phyloP scores from a whole-genome alignment of 306 rosid genomes.

The Arachis hypogaea region DNA sequence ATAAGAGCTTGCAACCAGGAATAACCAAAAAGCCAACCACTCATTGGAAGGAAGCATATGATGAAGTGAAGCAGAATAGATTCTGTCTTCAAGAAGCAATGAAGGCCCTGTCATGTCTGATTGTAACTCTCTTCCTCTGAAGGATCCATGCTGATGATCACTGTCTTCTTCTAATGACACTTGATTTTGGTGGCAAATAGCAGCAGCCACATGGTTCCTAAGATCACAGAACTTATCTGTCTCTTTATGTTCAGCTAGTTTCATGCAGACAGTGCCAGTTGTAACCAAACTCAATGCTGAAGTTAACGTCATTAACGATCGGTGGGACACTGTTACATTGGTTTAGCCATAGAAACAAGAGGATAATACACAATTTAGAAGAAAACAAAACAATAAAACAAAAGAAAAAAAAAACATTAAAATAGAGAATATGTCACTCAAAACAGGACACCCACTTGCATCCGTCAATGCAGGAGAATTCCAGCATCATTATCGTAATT shows the following conservation, averaged over 20 bases:
- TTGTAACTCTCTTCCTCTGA: conserved; percentile 4
- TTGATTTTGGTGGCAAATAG: conserved; percentile 9
- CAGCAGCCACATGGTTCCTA: conserved; percentile 19
- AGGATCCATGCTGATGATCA: conserved; percentile 25
- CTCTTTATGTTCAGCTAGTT: conserved; percentile 7
- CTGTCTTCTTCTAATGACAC: conserved; percentile 3
- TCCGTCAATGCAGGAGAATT: not conserved
- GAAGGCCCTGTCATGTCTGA: conserved; percentile 15
- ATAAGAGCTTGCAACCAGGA: conserved; percentile 35
- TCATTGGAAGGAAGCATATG: not conserved
- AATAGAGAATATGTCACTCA: conserved; percentile 1
- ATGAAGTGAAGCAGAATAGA: conserved; percentile 29
- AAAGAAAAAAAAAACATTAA: not conserved
- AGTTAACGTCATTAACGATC: conserved; percentile 19
- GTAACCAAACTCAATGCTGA: conserved; percentile 14
- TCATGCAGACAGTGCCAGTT: conserved; percentile 14
- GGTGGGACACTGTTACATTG: conserved; percentile 40
- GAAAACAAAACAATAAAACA: not conserved
- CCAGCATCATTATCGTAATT: not conserved
- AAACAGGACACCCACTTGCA: conserved; percentile 10
- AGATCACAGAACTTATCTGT: conserved; percentile 25
- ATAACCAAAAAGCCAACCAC: conserved; percentile 44
- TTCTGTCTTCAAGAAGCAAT: not conserved
- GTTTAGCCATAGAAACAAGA: conserved; percentile 25
- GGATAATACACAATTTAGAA: not conserved